phyloP scores from a whole-genome alignment of 192 early-diverging fungal species.

The Glomus cerebriforme region DNA sequence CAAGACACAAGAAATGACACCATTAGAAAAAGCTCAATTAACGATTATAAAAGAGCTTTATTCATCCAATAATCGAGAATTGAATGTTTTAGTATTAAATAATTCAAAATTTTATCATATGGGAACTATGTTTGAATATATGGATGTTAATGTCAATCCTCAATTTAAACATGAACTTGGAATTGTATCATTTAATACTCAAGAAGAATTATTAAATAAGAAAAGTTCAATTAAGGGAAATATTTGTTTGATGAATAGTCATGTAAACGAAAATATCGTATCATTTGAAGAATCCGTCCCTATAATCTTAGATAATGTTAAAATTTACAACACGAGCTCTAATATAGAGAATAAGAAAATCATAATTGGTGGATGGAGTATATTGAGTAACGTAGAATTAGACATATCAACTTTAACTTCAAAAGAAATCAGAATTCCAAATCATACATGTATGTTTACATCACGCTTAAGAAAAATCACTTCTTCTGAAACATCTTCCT shows the following conservation, averaged over 20 bases:
- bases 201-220: background rate
- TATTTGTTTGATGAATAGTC: background rate
- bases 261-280: background rate
- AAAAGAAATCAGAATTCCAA: constrained; percentile 20
- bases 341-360: background rate
- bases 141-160: constrained; percentile 30
- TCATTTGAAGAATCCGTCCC: background rate
- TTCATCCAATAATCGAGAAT: background rate
- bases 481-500: background rate
- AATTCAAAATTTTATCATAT: constrained; percentile 47
- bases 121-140: constrained; percentile 45
- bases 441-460: constrained; percentile 42
- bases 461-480: constrained; percentile 11
- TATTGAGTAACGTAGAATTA: background rate
- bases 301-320: constrained; percentile 22
- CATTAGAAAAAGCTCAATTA: constrained; percentile 19
- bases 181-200: constrained; percentile 18
- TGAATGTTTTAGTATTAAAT: constrained; percentile 45
- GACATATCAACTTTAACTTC: background rate
- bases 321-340: background rate
- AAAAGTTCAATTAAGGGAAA: background rate
- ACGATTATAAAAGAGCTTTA: constrained; percentile 23
- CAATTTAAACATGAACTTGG: constrained; percentile 36
- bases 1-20: background rate
- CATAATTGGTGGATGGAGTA: background rate